Evolutionary conservation across 306 rosid species (phyloP).

Genomic region (Elaeagnus macrophylla): DNA sequence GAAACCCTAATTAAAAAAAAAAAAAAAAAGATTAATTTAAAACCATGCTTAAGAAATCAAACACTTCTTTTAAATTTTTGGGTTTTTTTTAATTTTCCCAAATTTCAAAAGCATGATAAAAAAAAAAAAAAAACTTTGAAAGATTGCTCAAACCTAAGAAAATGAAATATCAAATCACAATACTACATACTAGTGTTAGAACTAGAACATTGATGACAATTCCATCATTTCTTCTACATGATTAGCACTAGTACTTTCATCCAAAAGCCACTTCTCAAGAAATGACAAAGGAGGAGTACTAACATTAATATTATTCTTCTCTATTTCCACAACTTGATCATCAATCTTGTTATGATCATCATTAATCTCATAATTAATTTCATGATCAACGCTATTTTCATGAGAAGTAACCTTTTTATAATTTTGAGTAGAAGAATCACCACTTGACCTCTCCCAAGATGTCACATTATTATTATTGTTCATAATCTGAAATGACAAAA

Average conservation of each 20-base stretch:
- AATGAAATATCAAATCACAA: background rate
- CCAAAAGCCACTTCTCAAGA: constrained; percentile 94
- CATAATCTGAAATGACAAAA: constrained; percentile 56
- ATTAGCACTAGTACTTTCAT: constrained; percentile 51
- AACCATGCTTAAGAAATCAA: constrained; percentile 2
- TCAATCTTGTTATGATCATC: constrained; percentile 4
- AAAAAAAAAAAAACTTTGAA: too few species aligned
- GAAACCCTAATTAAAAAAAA: constrained; percentile 33
- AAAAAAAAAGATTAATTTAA: constrained; percentile 4
- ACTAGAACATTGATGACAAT: constrained; percentile 55
- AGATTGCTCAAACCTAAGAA: background rate
- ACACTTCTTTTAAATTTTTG: constrained; percentile 1
- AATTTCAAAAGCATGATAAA: background rate
- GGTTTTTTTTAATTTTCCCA: background rate
- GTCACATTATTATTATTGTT: constrained; percentile 22
- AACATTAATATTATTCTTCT: constrained; percentile 16
- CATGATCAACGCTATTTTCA: background rate
- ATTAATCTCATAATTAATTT: background rate
- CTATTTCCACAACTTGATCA: constrained; percentile 1
- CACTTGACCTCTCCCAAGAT: constrained; percentile 53
- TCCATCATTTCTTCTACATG: constrained; percentile 87
- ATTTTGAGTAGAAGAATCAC: constrained; percentile 37
- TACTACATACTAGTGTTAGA: background rate
- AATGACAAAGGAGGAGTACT: constrained; percentile 53
- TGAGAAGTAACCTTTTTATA: constrained; percentile 13